Evolutionary conservation across 305 asterid species (phyloP).

Genomic region (Fraxinus velutina): DNA sequence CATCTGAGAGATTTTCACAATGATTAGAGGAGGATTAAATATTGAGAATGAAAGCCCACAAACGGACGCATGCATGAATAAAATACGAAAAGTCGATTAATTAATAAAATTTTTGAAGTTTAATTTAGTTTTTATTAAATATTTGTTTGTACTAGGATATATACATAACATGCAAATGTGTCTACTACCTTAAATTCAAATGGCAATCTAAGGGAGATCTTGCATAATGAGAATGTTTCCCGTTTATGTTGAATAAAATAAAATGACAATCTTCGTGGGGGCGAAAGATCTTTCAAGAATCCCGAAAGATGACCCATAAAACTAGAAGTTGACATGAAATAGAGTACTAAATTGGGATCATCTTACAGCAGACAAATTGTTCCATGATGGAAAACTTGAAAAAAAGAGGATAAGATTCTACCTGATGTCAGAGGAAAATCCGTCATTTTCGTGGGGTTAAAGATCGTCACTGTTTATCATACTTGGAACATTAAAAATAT

Average conservation of each 20-base stretch:
- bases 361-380: background rate
- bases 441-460: background rate
- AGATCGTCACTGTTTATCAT: background rate
- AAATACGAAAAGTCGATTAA: background rate
- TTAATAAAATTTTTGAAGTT: background rate
- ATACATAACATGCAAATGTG: background rate
- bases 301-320: background rate
- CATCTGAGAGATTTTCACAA: background rate
- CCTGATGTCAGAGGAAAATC: conserved; percentile 3
- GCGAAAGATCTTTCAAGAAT: conserved; percentile 6
- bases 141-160: background rate
- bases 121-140: background rate
- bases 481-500: background rate
- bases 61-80: background rate
- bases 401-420: background rate
- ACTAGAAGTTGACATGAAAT: background rate
- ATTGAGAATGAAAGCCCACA: background rate
- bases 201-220: background rate
- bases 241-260: background rate
- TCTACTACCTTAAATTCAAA: background rate
- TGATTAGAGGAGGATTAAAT: background rate
- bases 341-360: conserved; percentile 5
- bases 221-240: background rate
- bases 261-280: background rate
- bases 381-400: background rate